Conservation (phyloP, 345 rosid species). For the Eucalyptus lansdowneana region DNA sequence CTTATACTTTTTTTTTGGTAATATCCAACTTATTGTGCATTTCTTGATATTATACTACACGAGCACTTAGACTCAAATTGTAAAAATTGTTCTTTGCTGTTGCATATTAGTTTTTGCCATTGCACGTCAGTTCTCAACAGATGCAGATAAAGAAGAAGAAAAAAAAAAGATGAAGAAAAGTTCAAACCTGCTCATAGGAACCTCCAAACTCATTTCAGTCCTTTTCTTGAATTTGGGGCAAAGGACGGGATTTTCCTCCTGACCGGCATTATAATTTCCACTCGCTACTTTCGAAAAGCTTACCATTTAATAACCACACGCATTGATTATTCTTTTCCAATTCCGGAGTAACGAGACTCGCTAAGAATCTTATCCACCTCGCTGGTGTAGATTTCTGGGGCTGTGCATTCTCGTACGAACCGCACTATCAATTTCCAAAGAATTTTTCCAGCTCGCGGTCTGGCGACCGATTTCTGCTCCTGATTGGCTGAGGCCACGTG, state of each 20-base stretch:
- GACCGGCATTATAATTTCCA: background rate
- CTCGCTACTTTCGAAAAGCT: background rate
- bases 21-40: background rate
- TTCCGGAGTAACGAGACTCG: background rate
- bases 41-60: background rate
- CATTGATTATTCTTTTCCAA: background rate
- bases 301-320: background rate
- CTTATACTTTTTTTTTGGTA: background rate
- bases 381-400: background rate
- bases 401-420: background rate
- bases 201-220: background rate
- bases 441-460: background rate
- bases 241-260: background rate
- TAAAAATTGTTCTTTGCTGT: background rate
- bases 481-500: background rate
- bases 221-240: background rate
- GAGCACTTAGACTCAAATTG: background rate
- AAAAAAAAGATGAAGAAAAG: background rate
- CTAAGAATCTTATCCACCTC: background rate
- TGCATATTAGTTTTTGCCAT: background rate
- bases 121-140: background rate
- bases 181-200: background rate
- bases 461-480: background rate
- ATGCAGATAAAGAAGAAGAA: background rate
- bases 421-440: background rate